phyloP scores from a whole-genome alignment of 345 rosid species.

The Euclidium syriacum region DNA sequence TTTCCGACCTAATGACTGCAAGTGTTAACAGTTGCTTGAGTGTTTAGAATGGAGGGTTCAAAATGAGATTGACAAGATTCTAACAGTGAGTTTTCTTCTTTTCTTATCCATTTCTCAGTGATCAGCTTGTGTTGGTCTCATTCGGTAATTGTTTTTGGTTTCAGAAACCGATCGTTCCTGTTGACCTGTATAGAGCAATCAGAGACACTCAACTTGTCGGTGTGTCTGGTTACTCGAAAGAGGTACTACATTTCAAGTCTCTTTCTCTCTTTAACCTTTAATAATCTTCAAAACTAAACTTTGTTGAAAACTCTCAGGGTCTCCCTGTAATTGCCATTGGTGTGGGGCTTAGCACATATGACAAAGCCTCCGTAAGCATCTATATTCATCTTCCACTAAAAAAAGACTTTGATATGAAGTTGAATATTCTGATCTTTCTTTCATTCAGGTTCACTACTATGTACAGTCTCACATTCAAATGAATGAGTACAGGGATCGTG shows the following conservation, averaged over 20 bases:
- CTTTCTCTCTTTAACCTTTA: neutral
- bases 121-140: neutral
- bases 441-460: conserved; percentile 70
- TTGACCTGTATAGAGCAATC: conserved; percentile 70
- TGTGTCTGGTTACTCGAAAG: conserved; percentile 82
- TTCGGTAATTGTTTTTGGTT: neutral
- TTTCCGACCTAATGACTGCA: conserved; percentile 9
- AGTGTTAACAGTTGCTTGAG: conserved; percentile 66
- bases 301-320: conserved; percentile 44
- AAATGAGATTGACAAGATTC: conserved; percentile 71
- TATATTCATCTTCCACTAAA: neutral
- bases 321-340: conserved; percentile 87
- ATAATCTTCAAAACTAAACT: neutral
- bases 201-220: conserved; percentile 94
- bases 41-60: conserved; percentile 80
- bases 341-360: conserved; percentile 88
- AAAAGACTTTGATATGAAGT: neutral
- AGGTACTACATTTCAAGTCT: conserved; percentile 46
- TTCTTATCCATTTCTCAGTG: neutral
- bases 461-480: conserved; percentile 96
- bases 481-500: conserved; percentile 93
- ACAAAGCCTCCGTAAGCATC: conserved; percentile 85
- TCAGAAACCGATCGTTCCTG: conserved; percentile 89
- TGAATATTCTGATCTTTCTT: conserved; percentile 19
- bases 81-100: conserved; percentile 39